Percentiles rank a stretch among this genome's conserved stretches.
Evolutionary conservation across 257 asterid species (phyloP).

Genomic region (Eucommia ulmoides): DNA sequence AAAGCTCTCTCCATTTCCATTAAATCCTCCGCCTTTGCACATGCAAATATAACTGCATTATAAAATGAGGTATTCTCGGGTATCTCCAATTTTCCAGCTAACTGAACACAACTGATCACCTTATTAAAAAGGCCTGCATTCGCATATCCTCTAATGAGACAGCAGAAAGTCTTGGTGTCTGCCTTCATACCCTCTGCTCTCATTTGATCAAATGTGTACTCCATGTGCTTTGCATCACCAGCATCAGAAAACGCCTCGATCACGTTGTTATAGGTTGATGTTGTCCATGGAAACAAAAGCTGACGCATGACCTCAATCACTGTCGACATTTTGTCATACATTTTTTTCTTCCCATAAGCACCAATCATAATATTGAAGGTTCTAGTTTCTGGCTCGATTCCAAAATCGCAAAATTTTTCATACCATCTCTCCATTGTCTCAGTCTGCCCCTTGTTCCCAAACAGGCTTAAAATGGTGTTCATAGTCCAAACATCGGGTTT

Average conservation of each 20-base stretch:
- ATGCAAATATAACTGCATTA: constrained; percentile 69
- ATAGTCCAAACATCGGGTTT: constrained; percentile 84
- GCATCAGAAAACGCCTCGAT: constrained; percentile 84
- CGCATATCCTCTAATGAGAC: constrained; percentile 78
- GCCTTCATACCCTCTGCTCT: constrained; percentile 67
- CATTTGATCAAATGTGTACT: constrained; percentile 74
- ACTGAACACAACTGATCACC: constrained; percentile 58
- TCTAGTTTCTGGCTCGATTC: constrained; percentile 78
- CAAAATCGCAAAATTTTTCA: constrained; percentile 65
- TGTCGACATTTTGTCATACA: constrained; percentile 90
- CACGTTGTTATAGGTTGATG: constrained; percentile 85
- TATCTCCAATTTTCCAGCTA: constrained; percentile 76
- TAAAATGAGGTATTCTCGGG: constrained; percentile 80
- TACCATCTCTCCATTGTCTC: constrained; percentile 95
- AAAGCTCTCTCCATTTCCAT: constrained; percentile 91
- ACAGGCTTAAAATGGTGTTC: constrained; percentile 71
- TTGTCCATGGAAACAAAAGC: constrained; percentile 90
- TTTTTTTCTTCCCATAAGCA: constrained; percentile 77
- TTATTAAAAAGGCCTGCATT: constrained; percentile 71
- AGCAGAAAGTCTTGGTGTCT: constrained; percentile 81
- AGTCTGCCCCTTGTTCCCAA: constrained; percentile 70
- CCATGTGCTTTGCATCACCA: constrained; percentile 81
- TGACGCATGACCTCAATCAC: constrained; percentile 94
- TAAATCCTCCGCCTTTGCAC: constrained; percentile 72
- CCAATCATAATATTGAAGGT: constrained; percentile 79